phyloP scores from a whole-genome alignment of 768 basidiomycete genomes.

The Pisolithus sp. region DNA sequence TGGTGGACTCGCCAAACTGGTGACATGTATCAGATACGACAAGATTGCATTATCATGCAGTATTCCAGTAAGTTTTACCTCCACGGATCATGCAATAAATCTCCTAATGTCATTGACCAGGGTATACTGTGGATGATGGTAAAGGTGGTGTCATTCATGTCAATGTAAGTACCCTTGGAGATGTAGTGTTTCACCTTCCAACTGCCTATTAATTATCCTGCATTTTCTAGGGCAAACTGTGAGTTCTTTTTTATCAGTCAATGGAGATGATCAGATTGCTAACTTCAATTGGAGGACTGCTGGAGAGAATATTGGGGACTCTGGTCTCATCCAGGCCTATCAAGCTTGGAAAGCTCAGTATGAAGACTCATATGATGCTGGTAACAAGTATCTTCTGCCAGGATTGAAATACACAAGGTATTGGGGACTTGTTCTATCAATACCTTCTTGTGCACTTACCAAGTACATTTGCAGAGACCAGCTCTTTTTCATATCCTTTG shows the following conservation, averaged over 20 bases:
- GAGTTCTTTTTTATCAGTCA: conserved; percentile 17
- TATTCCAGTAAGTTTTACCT: conserved; percentile 53
- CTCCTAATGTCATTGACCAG: conserved; percentile 28
- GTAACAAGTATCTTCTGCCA: conserved; percentile 71
- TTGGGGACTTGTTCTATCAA: conserved; percentile 6
- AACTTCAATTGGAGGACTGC: conserved; percentile 53
- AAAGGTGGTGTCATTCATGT: conserved; percentile 79
- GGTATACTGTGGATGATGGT: conserved; percentile 79
- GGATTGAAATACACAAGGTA: conserved; percentile 73
- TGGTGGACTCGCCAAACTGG: conserved; percentile 94
- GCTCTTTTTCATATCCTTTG: conserved; percentile 90
- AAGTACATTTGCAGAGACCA: conserved; percentile 57
- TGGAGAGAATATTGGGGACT: conserved; percentile 89
- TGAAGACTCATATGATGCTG: conserved; percentile 47
- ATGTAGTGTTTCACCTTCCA: neutral
- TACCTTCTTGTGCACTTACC: neutral
- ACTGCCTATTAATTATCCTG: neutral
- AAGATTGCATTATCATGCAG: conserved; percentile 87
- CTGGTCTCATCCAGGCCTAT: conserved; percentile 78
- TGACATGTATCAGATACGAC: conserved; percentile 72
- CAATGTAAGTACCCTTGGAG: conserved; percentile 50
- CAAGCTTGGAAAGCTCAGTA: conserved; percentile 87
- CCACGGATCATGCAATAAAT: neutral
- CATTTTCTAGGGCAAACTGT: conserved; percentile 64
- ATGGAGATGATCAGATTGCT: neutral